Evolutionary conservation across 768 basidiomycete species (phyloP), one percentile per base, ranked within the genome.

Genomic region (Russula ochroleuca): DNA sequence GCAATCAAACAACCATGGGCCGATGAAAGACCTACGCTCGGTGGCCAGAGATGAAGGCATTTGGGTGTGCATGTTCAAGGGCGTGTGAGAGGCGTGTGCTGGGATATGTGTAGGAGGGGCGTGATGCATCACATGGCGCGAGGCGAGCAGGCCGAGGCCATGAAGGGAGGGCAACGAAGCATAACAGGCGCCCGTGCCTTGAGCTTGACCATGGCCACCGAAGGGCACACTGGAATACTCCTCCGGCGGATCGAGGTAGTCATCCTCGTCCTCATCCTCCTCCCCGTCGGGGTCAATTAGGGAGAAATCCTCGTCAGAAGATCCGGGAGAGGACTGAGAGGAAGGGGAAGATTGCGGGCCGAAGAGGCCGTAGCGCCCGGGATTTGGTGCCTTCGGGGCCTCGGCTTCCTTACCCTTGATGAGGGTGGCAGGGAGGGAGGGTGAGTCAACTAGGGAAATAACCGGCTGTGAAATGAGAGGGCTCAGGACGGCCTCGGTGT

Each of bases 321-420:
- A 72, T 0, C 75, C 49, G 72, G 58, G 73, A 48, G 79, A 79
- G 41, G 74, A 74, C 25, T 75, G 76, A 5, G 80, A 83, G 31
- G 79, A 79, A 1, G 77, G 73, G 5, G 79, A 14, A 5, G 28
- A 79, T 1, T 38, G 63, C 62, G 65, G 62, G 47, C 63, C 71
- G 70, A 80, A 78, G 35, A 87, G 73, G 4, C 87, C 87, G 71
- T 85, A 89, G 59, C 86, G 82, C 13, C 86, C 86, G n/a, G 84
- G 79, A 58, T 69, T 72, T 13, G 77, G 72, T 65, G 70, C 74
- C n/a, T 72, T 69, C 15, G 70, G 63, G 38, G 66, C 57, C 65
- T 68, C 54, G 73, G 67, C 61, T 57, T 35, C 61, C 62, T 58
- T 69, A 75, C 71, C 49, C 78, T 66, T 66, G 51, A 56, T 59